phyloP scores from a whole-genome alignment of 495 filamentous ascomycete genomes.

The Cercophora scortea region DNA sequence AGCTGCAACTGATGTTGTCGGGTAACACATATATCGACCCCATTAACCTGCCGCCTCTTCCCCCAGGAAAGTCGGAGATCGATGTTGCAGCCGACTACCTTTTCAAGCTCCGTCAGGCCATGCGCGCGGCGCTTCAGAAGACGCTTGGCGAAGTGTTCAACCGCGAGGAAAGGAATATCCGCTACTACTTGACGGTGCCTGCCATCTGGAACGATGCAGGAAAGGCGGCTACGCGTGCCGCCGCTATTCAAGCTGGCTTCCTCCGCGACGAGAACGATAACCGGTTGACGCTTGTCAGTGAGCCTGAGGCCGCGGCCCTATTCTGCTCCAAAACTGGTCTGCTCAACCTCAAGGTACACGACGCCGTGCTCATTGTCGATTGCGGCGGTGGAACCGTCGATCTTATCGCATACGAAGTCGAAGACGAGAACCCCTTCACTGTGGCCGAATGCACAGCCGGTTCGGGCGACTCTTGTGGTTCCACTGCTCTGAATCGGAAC shows the following conservation, averaged over 20 bases:
- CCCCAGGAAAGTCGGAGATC: slow-evolving; percentile 69
- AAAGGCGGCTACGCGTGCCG: slow-evolving; percentile 63
- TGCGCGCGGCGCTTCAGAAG: slow-evolving; percentile 66
- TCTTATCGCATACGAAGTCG: slow-evolving; percentile 70
- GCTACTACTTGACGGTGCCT: slow-evolving; percentile 66
- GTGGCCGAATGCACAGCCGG: slow-evolving; percentile 69
- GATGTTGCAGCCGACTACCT: slow-evolving; percentile 72
- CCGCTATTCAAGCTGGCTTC: slow-evolving; percentile 68
- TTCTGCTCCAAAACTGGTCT: slow-evolving; percentile 70
- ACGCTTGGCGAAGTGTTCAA: slow-evolving; percentile 71
- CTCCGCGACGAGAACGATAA: slow-evolving; percentile 70
- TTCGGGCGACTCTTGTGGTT: slow-evolving; percentile 68
- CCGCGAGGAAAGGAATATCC: slow-evolving; percentile 66
- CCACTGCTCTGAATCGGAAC: slow-evolving; percentile 66
- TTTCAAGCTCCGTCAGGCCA: slow-evolving; percentile 67
- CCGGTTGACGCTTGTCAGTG: slow-evolving; percentile 61
- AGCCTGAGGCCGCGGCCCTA: slow-evolving; percentile 64
- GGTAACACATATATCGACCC: slow-evolving; percentile 75
- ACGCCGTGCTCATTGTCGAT: slow-evolving; percentile 67
- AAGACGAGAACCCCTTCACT: slow-evolving; percentile 67
- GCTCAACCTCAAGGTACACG: slow-evolving; percentile 65
- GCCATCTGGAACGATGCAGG: slow-evolving; percentile 74
- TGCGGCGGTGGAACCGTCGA: slow-evolving; percentile 71
- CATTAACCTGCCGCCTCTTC: slow-evolving; percentile 68
- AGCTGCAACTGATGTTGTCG: slow-evolving; percentile 69